Evolutionary conservation across 495 filamentous ascomycete species (phyloP).

Genomic region (Penicillium paradoxum): DNA sequence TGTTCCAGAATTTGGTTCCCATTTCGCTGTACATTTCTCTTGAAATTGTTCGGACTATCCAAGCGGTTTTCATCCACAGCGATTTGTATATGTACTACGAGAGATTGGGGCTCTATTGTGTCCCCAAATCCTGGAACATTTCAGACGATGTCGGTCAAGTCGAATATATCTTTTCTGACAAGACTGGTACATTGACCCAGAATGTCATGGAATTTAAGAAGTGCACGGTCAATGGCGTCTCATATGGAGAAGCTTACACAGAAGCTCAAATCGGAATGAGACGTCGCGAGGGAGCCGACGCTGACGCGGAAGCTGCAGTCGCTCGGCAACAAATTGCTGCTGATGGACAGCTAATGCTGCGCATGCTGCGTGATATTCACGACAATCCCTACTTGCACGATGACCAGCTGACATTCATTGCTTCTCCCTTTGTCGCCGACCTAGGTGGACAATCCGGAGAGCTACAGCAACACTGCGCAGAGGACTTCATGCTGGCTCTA

Average conservation of each 20-base stretch:
- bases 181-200: conserved; percentile 96
- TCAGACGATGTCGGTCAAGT: conserved; percentile 98
- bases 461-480: conserved; percentile 68
- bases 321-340: conserved; percentile 74
- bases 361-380: conserved; percentile 67
- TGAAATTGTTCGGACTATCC: conserved; percentile 88
- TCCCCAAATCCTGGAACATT: conserved; percentile 98
- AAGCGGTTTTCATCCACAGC: conserved; percentile 97
- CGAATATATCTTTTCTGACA: conserved; percentile 99
- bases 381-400: conserved; percentile 89
- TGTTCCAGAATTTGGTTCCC: conserved; percentile 98
- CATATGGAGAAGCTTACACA: conserved; percentile 96
- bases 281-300: conserved; percentile 79
- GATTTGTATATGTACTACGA: conserved; percentile 97
- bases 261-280: conserved; percentile 96
- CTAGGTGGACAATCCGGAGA: conserved; percentile 70
- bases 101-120: conserved; percentile 84
- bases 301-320: conserved; percentile 69
- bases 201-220: conserved; percentile 99
- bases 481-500: conserved; percentile 91
- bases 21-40: conserved; percentile 97
- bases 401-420: conserved; percentile 85
- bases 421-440: conserved; percentile 81
- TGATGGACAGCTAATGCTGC: conserved; percentile 67
- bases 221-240: conserved; percentile 84